These are phyloP conservation scores for Tilletiaria anomala DNA, from an alignment of 1,284 basidiomycete species.

Conservation along the genomic window DNA sequence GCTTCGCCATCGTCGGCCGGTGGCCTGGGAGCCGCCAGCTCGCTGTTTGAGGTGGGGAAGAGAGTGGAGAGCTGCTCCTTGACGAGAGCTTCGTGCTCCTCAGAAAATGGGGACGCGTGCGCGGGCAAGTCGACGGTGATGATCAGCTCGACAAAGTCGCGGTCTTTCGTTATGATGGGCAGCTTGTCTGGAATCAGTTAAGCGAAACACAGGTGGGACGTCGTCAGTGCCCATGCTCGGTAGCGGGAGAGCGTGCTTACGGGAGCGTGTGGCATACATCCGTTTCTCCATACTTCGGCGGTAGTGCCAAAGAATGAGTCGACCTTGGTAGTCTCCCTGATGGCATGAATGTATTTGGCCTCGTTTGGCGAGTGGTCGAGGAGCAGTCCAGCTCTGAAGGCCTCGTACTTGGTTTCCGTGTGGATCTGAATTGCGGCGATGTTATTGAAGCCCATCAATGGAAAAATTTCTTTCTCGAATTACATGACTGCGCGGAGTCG, in stretches of 20 bases:
- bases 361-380: slow-evolving; percentile 20
- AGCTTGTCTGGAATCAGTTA: slow-evolving; percentile 15
- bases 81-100: slow-evolving; percentile 13
- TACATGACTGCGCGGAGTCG: not conserved
- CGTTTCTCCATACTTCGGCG: slow-evolving; percentile 22
- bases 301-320: no score
- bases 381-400: slow-evolving; percentile 16
- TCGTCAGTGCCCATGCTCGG: not conserved
- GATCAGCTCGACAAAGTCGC: slow-evolving; percentile 32
- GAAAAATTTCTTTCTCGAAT: not conserved
- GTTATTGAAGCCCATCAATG: not conserved
- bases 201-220: not conserved
- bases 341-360: slow-evolving; percentile 18
- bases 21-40: not conserved
- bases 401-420: slow-evolving; percentile 13
- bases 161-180: slow-evolving; percentile 19
- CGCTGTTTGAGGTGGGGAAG: not conserved
- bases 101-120: slow-evolving; percentile 15
- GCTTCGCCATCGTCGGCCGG: no score
- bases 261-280: slow-evolving; percentile 5
- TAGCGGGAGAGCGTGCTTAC: not conserved
- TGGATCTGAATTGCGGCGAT: slow-evolving; percentile 8
- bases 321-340: slow-evolving; percentile 12
- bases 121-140: slow-evolving; percentile 24
- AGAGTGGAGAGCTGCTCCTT: slow-evolving; percentile 10